Conservation (phyloP, 257 asterid genomes). For the Leonotis leonurus region DNA sequence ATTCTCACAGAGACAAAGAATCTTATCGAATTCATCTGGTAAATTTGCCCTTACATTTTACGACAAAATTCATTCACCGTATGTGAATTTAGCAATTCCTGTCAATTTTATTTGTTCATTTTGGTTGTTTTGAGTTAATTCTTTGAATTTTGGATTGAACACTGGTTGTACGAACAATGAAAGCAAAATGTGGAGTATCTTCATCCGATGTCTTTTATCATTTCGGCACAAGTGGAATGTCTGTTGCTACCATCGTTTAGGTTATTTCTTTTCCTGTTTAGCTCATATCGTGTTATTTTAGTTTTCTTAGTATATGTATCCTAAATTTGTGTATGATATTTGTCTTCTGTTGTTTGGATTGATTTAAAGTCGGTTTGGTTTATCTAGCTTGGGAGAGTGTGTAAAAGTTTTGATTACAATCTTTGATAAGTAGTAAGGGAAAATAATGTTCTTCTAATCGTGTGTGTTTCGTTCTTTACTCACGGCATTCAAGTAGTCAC, state of each 20-base stretch:
- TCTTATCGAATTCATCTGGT: too few species aligned
- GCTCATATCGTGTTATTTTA: not conserved
- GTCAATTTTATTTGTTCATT: not conserved
- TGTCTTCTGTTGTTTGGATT: not conserved
- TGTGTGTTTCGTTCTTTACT: not conserved
- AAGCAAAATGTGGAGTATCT: constrained; percentile 44
- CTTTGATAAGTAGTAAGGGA: not conserved
- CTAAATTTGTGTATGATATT: not conserved
- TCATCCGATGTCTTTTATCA: constrained; percentile 51
- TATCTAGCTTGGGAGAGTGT: not conserved
- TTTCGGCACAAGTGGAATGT: constrained; percentile 81
- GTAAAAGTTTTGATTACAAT: too few species aligned
- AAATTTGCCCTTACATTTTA: not conserved
- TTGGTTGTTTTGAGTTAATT: not conserved
- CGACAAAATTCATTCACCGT: not conserved
- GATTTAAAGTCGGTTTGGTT: not conserved
- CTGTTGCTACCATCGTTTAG: constrained; percentile 98
- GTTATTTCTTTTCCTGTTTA: constrained; percentile 21
- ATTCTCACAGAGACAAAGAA: too few species aligned
- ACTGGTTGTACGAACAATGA: constrained; percentile 21
- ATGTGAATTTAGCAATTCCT: not conserved
- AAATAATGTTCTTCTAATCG: not conserved
- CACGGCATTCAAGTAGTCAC: not conserved
- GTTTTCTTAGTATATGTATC: not conserved
- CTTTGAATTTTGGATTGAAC: constrained; percentile 10